Conservation (phyloP, 768 basidiomycete species). For the Termitomyces eurrhizus region DNA sequence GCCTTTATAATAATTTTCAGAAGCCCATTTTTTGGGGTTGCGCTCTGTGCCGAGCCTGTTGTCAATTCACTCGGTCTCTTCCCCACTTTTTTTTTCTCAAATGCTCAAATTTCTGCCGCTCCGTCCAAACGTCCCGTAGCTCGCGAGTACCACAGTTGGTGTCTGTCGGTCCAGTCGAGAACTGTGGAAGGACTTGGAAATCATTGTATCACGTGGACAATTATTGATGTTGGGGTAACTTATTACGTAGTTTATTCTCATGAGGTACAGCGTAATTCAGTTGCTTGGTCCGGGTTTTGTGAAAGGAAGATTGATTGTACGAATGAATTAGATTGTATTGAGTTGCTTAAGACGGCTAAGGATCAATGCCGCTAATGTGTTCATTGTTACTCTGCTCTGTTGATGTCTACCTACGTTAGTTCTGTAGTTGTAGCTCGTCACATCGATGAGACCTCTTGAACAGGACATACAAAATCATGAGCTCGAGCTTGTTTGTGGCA, state of each 20-base stretch:
- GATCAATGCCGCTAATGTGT: too few species aligned
- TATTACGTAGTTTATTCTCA: neutral
- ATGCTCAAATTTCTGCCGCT: neutral
- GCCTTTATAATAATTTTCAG: constrained; percentile 16
- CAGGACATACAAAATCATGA: neutral
- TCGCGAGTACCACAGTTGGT: neutral
- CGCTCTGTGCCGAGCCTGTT: constrained; percentile 3
- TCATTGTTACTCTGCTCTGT: too few species aligned
- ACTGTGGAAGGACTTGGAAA: neutral
- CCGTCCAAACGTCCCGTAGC: neutral
- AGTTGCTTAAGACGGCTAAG: too few species aligned
- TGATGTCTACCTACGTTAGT: too few species aligned
- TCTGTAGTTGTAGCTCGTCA: too few species aligned
- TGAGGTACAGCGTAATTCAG: neutral
- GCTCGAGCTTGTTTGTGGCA: neutral
- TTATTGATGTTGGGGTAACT: neutral
- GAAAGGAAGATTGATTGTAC: too few species aligned
- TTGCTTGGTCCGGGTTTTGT: too few species aligned
- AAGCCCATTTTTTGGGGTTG: constrained; percentile 18
- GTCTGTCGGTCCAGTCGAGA: neutral
- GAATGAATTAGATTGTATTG: too few species aligned
- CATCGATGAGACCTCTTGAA: neutral
- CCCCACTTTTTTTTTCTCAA: neutral
- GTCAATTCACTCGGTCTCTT: constrained; percentile 9
- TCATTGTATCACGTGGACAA: neutral